Percentiles rank a stretch among this genome's conserved stretches.
Evolutionary conservation across 371 early-diverging fungal species (phyloP).

Genomic region (Dichotomocladium elegans): DNA sequence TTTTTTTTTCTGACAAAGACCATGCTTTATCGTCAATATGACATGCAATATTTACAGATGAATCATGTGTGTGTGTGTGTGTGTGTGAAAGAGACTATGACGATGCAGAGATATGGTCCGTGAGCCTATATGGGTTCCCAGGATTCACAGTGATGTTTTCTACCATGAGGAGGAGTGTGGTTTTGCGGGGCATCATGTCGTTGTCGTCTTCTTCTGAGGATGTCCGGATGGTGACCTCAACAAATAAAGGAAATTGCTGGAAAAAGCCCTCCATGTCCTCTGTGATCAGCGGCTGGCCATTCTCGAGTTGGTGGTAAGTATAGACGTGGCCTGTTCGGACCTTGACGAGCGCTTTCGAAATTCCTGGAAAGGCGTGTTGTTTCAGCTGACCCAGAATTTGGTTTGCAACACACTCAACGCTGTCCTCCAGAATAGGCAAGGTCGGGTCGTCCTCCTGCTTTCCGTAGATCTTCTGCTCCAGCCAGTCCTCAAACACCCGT

Average conservation of each 20-base stretch:
- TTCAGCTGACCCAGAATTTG: conserved; percentile 24
- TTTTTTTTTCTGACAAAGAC: no score
- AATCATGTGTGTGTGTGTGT: not conserved
- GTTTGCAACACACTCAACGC: conserved; percentile 22
- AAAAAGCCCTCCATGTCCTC: conserved; percentile 34
- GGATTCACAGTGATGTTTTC: conserved; percentile 24
- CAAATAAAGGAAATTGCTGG: conserved; percentile 33
- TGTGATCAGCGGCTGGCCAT: conserved; percentile 25
- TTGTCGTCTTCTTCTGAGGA: not conserved
- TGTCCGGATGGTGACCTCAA: conserved; percentile 20
- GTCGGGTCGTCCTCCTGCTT: conserved; percentile 7
- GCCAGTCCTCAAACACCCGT: conserved; percentile 32
- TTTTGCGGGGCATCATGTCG: not conserved
- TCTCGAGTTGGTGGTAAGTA: conserved; percentile 23
- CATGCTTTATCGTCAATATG: not conserved
- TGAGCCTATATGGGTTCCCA: conserved; percentile 15
- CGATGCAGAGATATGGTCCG: conserved; percentile 3
- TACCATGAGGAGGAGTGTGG: conserved; percentile 5
- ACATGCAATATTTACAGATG: not conserved
- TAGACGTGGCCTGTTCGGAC: conserved; percentile 30
- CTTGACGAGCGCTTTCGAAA: conserved; percentile 21
- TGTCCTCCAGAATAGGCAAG: conserved; percentile 28
- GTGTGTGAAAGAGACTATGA: not conserved
- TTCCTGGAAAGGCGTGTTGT: conserved; percentile 4
- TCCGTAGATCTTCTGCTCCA: conserved; percentile 18